Evolutionary conservation across 73 alveolate species (phyloP).

Genomic region (Paraurostyla sp.): DNA sequence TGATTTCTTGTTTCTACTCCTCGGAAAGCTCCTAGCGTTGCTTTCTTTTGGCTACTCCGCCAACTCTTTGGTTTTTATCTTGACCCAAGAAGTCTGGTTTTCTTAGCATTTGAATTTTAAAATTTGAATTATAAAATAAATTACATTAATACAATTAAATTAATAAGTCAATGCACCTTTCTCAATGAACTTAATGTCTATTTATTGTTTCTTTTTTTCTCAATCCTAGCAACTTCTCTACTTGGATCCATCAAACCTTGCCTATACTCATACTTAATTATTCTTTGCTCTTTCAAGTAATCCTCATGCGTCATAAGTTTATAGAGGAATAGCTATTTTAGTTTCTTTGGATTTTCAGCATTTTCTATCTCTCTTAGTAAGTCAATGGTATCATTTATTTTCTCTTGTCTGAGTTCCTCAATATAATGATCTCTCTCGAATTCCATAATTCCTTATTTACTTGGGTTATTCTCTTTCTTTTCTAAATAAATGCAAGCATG

Average conservation of each 20-base stretch:
- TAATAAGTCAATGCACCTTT: background rate
- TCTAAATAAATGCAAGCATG: slow-evolving; percentile 50
- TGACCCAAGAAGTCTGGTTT: slow-evolving; percentile 52
- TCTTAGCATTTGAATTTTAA: slow-evolving; percentile 45
- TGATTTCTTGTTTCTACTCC: slow-evolving; percentile 94
- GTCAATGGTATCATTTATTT: slow-evolving; percentile 23
- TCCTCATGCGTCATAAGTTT: slow-evolving; percentile 42
- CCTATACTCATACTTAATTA: slow-evolving; percentile 20
- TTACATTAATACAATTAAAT: background rate
- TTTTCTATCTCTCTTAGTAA: slow-evolving; percentile 34
- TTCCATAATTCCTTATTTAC: background rate
- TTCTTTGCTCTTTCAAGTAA: slow-evolving; percentile 15
- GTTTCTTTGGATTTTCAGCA: slow-evolving; percentile 45
- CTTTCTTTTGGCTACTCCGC: slow-evolving; percentile 43
- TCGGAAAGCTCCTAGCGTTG: slow-evolving; percentile 76
- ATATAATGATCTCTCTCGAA: slow-evolving; percentile 35
- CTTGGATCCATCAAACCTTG: slow-evolving; percentile 49
- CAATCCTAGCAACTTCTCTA: slow-evolving; percentile 51
- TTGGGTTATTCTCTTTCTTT: background rate
- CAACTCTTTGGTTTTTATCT: background rate
- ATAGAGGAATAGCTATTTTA: slow-evolving; percentile 12
- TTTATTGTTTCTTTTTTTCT: slow-evolving; percentile 33
- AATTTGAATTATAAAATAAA: slow-evolving; percentile 14
- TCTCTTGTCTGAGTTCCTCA: slow-evolving; percentile 27
- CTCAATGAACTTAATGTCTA: background rate